Evolutionary conservation across 2,329 filamentous ascomycete genomes (phyloP).

Genomic region (Colletotrichum navitas): DNA sequence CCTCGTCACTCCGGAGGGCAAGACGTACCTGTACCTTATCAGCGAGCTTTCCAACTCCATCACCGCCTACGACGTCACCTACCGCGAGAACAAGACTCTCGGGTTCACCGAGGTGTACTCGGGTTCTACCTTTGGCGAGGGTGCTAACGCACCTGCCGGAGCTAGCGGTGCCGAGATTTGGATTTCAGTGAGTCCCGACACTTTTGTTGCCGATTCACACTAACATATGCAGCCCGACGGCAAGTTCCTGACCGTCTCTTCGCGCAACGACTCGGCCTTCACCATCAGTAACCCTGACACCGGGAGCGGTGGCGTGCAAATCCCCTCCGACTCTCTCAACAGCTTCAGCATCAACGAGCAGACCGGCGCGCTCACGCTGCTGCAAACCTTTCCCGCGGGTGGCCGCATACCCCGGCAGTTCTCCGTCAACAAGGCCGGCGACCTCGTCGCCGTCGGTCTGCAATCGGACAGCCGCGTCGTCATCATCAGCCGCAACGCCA

Average conservation of each 20-base stretch:
- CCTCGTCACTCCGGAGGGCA: conserved; percentile 54
- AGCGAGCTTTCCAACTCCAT: conserved; percentile 71
- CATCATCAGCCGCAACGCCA: conserved; percentile 70
- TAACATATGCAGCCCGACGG: conserved; percentile 63
- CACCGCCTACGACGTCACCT: conserved; percentile 67
- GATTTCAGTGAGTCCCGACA: conserved; percentile 65
- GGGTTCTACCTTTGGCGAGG: conserved; percentile 62
- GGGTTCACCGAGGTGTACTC: conserved; percentile 61
- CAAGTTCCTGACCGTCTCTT: conserved; percentile 75
- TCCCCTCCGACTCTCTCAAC: conserved; percentile 74
- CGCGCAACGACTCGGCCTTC: conserved; percentile 72
- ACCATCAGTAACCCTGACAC: conserved; percentile 60
- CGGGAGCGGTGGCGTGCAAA: conserved; percentile 50
- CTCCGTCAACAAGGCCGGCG: conserved; percentile 73
- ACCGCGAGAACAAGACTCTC: conserved; percentile 58
- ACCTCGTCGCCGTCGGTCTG: conserved; percentile 74
- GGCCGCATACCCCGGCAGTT: conserved; percentile 77
- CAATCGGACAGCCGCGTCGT: conserved; percentile 72
- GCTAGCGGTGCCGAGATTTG: conserved; percentile 68
- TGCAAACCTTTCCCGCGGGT: conserved; percentile 72
- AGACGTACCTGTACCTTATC: conserved; percentile 70
- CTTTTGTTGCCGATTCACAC: conserved; percentile 8
- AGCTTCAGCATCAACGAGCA: conserved; percentile 67
- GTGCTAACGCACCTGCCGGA: conserved; percentile 54
- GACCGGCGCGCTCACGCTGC: conserved; percentile 67